Percentiles rank a stretch among this genome's conserved stretches.
phyloP scores from a whole-genome alignment of 2,329 filamentous ascomycete species.

The Pseudogymnoascus sp. region DNA sequence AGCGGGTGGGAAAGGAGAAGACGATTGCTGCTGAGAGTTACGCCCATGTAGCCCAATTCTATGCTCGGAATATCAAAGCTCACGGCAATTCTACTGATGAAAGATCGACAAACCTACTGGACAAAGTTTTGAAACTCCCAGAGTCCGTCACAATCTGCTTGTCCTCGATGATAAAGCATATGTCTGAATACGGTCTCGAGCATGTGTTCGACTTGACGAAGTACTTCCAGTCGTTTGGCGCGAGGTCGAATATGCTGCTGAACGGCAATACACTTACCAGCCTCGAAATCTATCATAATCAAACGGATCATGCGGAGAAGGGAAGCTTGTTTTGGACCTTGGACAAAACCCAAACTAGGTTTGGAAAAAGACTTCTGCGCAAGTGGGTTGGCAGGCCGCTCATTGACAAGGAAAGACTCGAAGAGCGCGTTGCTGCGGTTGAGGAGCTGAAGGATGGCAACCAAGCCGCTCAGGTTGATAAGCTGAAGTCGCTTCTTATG shows the following conservation, averaged over 20 bases:
- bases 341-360: slow-evolving; percentile 84
- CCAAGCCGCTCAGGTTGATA: slow-evolving; percentile 62
- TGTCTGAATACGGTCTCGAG: slow-evolving; percentile 86
- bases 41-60: slow-evolving; percentile 87
- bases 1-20: slow-evolving; percentile 68
- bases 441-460: slow-evolving; percentile 73
- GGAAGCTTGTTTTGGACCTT: slow-evolving; percentile 95
- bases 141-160: slow-evolving; percentile 86
- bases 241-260: slow-evolving; percentile 88
- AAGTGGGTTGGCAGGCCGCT: slow-evolving; percentile 94
- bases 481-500: slow-evolving; percentile 64
- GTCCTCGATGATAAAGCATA: slow-evolving; percentile 91
- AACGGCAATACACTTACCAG: slow-evolving; percentile 93
- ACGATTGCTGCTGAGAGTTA: slow-evolving; percentile 79
- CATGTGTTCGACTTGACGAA: slow-evolving; percentile 95
- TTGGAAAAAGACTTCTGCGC: slow-evolving; percentile 78
- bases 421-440: slow-evolving; percentile 76
- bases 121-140: slow-evolving; percentile 79
- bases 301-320: slow-evolving; percentile 76
- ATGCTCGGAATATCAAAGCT: slow-evolving; percentile 74
- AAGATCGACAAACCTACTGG: slow-evolving; percentile 60
- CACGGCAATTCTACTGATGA: slow-evolving; percentile 47
- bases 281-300: slow-evolving; percentile 91
- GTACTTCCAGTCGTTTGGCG: slow-evolving; percentile 94
- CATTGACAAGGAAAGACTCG: slow-evolving; percentile 66